Conservation (phyloP, 257 asterid genomes). For the Capsicum baccatum region DNA sequence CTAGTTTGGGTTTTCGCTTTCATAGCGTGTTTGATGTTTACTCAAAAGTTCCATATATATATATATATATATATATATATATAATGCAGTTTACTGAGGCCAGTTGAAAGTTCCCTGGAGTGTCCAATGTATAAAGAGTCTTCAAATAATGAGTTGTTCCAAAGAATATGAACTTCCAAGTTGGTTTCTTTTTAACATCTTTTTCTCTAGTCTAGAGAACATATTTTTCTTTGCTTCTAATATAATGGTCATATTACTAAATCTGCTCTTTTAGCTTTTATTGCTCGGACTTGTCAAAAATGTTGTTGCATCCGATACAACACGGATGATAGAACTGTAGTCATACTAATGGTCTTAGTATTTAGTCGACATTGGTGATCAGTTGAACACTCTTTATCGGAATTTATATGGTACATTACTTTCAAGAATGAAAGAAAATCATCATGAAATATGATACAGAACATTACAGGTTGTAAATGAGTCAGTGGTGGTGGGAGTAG, state of each 20-base stretch:
- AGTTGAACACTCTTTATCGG: background rate
- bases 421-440: too few relatives aligned
- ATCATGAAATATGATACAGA: background rate
- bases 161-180: constrained; percentile 4
- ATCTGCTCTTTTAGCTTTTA: background rate
- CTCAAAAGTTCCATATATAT: constrained; percentile 22
- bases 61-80: background rate
- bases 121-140: constrained; percentile 16
- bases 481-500: background rate
- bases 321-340: background rate
- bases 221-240: background rate
- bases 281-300: background rate
- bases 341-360: background rate
- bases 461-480: constrained; percentile 28
- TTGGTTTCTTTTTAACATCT: background rate
- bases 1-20: constrained; percentile 28
- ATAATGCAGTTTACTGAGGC: constrained; percentile 30
- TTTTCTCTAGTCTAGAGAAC: background rate
- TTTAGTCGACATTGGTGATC: background rate
- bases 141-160: constrained; percentile 25
- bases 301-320: background rate
- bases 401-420: background rate
- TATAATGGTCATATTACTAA: constrained; percentile 8
- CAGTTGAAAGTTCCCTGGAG: constrained; percentile 27
- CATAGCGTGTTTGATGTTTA: constrained; percentile 30